Conservation (phyloP, 345 rosid genomes). For the Citrus trifoliata region DNA sequence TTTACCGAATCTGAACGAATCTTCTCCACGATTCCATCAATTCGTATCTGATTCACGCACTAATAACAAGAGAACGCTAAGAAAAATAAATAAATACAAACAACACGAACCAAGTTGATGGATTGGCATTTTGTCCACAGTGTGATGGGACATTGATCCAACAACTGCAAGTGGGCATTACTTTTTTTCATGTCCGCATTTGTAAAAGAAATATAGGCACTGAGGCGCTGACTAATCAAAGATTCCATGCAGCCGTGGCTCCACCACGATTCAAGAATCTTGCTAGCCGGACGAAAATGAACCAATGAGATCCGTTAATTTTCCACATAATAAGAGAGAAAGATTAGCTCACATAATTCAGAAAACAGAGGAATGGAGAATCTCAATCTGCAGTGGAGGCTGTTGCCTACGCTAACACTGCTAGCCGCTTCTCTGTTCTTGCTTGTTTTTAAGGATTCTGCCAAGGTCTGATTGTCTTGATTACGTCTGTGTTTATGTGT, state of each 20-base stretch:
- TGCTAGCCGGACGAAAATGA: background rate
- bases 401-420: slow-evolving; percentile 51
- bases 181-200: too few species aligned
- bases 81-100: background rate
- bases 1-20: background rate
- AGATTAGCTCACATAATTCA: background rate
- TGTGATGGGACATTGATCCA: background rate
- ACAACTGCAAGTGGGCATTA: slow-evolving; percentile 2
- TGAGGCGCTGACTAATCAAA: background rate
- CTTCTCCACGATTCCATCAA: background rate
- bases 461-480: slow-evolving; percentile 34
- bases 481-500: background rate
- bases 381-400: slow-evolving; percentile 52
- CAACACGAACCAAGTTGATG: background rate
- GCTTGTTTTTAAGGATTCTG: slow-evolving; percentile 39
- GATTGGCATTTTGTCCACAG: background rate
- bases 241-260: background rate
- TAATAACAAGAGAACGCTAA: too few species aligned
- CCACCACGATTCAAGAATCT: background rate
- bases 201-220: background rate
- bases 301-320: background rate
- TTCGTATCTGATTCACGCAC: too few species aligned
- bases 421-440: slow-evolving; percentile 37
- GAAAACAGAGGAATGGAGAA: slow-evolving; percentile 26
- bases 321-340: background rate